Conservation (phyloP, 208 protist species). For the Crithidia fasciculata region DNA sequence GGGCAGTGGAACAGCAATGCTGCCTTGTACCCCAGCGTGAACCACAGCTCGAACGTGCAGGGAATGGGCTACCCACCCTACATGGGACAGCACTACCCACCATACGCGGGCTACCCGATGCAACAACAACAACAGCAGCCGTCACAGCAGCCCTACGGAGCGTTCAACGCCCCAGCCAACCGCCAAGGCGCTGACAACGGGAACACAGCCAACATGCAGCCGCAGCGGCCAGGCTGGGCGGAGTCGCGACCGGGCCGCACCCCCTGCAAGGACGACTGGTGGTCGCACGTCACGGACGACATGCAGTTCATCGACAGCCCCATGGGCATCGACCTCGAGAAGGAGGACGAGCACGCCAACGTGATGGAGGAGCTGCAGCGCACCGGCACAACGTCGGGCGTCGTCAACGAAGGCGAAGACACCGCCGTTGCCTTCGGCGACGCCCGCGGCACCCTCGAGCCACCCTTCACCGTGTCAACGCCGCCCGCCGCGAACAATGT, state of each 20-base stretch:
- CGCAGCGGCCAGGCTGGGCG: slow-evolving; percentile 23
- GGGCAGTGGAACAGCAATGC: slow-evolving; percentile 1
- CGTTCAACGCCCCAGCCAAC: slow-evolving; percentile 17
- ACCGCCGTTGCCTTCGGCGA: slow-evolving; percentile 8
- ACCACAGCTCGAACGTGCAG: slow-evolving; percentile 16
- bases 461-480: background rate
- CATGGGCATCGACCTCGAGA: slow-evolving; percentile 39
- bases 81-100: slow-evolving; percentile 11
- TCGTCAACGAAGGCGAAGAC: slow-evolving; percentile 27
- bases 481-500: background rate
- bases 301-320: slow-evolving; percentile 50
- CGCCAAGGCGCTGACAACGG: slow-evolving; percentile 11
- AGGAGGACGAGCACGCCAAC: slow-evolving; percentile 36
- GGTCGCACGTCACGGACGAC: slow-evolving; percentile 35
- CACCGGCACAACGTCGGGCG: slow-evolving; percentile 12
- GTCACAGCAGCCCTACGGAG: slow-evolving; percentile 4
- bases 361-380: slow-evolving; percentile 31
- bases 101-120: background rate
- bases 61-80: slow-evolving; percentile 15
- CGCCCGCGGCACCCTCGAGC: background rate
- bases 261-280: slow-evolving; percentile 45
- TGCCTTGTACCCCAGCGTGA: slow-evolving; percentile 10
- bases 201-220: slow-evolving; percentile 3
- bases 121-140: slow-evolving; percentile 27
- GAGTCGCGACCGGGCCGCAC: slow-evolving; percentile 33